Evolutionary conservation across 2,329 filamentous ascomycete species (phyloP).

Genomic region (Xylariaceae sp.): DNA sequence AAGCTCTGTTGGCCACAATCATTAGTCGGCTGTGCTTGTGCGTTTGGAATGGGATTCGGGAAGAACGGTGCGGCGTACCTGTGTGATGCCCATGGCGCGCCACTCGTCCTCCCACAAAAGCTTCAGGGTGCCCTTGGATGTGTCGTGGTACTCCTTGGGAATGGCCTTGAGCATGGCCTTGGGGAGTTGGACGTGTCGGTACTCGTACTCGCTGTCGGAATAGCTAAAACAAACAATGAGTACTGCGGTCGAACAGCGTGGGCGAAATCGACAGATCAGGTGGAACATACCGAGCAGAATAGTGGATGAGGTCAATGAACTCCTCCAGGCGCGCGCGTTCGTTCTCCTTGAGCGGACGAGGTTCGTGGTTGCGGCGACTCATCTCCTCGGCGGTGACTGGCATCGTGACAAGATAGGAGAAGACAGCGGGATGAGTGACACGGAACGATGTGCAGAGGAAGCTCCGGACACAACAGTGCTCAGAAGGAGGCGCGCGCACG

Average conservation of each 20-base stretch:
- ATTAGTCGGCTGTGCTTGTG: constrained; percentile 3
- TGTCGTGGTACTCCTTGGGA: constrained; percentile 90
- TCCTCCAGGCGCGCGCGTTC: constrained; percentile 85
- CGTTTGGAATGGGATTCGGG: not conserved
- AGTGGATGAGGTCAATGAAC: constrained; percentile 90
- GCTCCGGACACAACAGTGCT: not conserved
- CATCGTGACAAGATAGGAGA: constrained; percentile 16
- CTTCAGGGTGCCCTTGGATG: constrained; percentile 86
- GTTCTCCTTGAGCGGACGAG: constrained; percentile 72
- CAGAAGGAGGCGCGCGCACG: not conserved
- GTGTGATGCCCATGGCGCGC: constrained; percentile 94
- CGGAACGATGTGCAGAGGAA: not conserved
- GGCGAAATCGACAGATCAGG: not conserved
- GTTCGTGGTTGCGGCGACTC: constrained; percentile 79
- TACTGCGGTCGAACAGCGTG: not conserved
- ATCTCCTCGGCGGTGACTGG: constrained; percentile 65
- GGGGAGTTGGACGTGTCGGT: constrained; percentile 94
- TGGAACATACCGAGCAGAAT: constrained; percentile 73
- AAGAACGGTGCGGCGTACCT: constrained; percentile 53
- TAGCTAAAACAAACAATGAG: constrained; percentile 57
- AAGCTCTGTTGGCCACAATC: constrained; percentile 63
- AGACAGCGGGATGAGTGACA: not conserved
- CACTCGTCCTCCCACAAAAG: constrained; percentile 98
- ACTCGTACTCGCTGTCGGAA: constrained; percentile 88
- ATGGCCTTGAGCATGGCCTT: constrained; percentile 98